Percentiles rank a stretch among this genome's conserved stretches.
These are phyloP conservation scores for Blastobotrys chiropterorum DNA, from an alignment of 805 yeast species.

Conservation along the genomic window DNA sequence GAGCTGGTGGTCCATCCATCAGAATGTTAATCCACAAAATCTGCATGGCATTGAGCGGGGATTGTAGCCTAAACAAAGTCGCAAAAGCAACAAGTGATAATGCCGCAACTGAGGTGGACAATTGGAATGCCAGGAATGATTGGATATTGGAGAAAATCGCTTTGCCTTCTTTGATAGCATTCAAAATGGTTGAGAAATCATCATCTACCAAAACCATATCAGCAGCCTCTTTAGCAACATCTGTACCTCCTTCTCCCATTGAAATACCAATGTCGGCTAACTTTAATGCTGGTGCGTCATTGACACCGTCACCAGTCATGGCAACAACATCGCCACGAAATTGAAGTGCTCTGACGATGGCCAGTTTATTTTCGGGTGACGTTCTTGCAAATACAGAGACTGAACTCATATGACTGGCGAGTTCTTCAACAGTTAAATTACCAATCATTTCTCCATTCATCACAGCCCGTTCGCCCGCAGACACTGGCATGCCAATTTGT, in stretches of 20 bases:
- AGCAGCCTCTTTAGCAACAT: conserved; percentile 97
- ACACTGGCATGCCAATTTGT: conserved; percentile 78
- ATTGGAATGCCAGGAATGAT: conserved; percentile 88
- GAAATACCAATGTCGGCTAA: conserved; percentile 59
- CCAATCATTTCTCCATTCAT: conserved; percentile 83
- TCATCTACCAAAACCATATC: conserved; percentile 97
- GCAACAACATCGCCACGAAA: conserved; percentile 48
- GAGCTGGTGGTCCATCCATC: conserved; percentile 99
- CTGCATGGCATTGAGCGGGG: conserved; percentile 97
- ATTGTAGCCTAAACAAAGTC: conserved; percentile 81
- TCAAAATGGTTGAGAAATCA: conserved; percentile 88
- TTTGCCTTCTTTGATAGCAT: conserved; percentile 95
- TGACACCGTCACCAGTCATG: conserved; percentile 63
- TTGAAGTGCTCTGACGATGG: conserved; percentile 77
- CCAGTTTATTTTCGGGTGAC: conserved; percentile 88
- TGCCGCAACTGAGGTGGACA: conserved; percentile 95
- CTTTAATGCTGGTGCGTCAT: conserved; percentile 58
- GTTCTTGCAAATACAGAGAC: conserved; percentile 93
- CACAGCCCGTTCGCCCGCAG: conserved; percentile 58
- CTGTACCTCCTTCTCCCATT: conserved; percentile 89
- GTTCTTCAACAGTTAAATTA: conserved; percentile 59
- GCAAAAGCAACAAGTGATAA: conserved; percentile 80
- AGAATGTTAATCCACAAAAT: conserved; percentile 94
- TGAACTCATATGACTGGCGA: conserved; percentile 68
- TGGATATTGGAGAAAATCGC: conserved; percentile 95